These are phyloP conservation scores for Penicillium turbatum DNA, from an alignment of 495 filamentous ascomycete genomes.

Conservation along the genomic window DNA sequence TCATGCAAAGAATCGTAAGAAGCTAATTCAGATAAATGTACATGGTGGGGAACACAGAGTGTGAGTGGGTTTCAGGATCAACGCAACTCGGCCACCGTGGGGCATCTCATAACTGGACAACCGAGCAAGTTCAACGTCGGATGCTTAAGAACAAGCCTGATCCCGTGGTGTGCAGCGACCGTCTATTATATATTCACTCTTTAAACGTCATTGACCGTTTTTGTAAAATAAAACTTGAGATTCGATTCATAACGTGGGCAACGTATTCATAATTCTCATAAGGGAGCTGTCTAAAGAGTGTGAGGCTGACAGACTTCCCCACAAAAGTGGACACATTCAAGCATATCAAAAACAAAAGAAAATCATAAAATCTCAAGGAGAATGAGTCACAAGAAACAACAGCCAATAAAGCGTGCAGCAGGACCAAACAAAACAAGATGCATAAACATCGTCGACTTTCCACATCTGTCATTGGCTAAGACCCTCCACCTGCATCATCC, in stretches of 20 bases:
- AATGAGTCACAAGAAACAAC: conserved; percentile 17
- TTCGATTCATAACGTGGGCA: not conserved
- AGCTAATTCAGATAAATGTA: not conserved
- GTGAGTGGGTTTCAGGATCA: conserved; percentile 3
- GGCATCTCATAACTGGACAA: not conserved
- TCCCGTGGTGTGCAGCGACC: not conserved
- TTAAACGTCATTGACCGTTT: not conserved
- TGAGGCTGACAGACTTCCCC: conserved; percentile 3
- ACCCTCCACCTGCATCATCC: not conserved
- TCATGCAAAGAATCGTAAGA: conserved; percentile 1
- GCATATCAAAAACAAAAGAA: conserved; percentile 2
- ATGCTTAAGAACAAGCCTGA: not conserved
- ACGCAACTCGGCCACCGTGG: not conserved
- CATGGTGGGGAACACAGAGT: not conserved
- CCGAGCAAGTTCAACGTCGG: not conserved
- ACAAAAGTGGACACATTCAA: not conserved
- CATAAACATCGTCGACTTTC: conserved; percentile 12
- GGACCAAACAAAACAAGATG: conserved; percentile 5
- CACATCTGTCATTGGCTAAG: conserved; percentile 15
- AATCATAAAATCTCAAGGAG: not conserved
- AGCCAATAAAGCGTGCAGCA: conserved; percentile 15
- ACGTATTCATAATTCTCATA: not conserved
- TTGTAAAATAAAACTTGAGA: not conserved
- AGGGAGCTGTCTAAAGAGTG: not conserved
- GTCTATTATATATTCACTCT: not conserved